These are phyloP conservation scores for Physcomitrellopsis africana DNA, from an alignment of 225 moss, liverwort and hornwort genomes.

Conservation along the genomic window DNA sequence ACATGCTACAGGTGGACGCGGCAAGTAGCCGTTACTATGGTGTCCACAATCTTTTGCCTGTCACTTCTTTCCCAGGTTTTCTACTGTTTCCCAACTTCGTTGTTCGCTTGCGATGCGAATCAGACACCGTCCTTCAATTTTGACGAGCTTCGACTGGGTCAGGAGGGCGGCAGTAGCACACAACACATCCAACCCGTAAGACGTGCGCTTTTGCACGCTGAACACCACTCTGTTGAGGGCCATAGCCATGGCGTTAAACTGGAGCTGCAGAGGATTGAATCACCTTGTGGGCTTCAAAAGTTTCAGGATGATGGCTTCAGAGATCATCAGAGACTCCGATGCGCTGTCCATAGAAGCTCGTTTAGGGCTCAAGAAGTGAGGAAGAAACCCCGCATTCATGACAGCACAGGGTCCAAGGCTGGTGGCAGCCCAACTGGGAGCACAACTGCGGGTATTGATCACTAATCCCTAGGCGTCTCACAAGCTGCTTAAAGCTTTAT, in stretches of 20 bases:
- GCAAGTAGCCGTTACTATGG: constrained; percentile 18
- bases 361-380: constrained; percentile 49
- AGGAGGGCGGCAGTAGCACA: constrained; percentile 22
- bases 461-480: neutral
- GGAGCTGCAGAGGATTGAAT: constrained; percentile 51
- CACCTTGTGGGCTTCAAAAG: constrained; percentile 35
- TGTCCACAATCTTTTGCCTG: constrained; percentile 31
- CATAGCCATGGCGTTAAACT: constrained; percentile 48
- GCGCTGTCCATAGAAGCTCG: constrained; percentile 55
- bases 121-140: neutral
- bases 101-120: neutral
- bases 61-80: constrained; percentile 28
- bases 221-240: neutral
- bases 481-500: too few species aligned
- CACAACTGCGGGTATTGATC: constrained; percentile 39
- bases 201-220: constrained; percentile 11
- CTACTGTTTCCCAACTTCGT: neutral
- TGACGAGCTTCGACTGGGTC: neutral
- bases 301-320: neutral
- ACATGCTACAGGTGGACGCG: constrained; percentile 4
- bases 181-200: neutral
- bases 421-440: constrained; percentile 26
- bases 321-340: constrained; percentile 51
- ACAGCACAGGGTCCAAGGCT: constrained; percentile 24
- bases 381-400: neutral